Percentiles rank a stretch among this genome's conserved stretches.
phyloP scores from a whole-genome alignment of 164 flowering plant species.

The Magnolia changhungtana region DNA sequence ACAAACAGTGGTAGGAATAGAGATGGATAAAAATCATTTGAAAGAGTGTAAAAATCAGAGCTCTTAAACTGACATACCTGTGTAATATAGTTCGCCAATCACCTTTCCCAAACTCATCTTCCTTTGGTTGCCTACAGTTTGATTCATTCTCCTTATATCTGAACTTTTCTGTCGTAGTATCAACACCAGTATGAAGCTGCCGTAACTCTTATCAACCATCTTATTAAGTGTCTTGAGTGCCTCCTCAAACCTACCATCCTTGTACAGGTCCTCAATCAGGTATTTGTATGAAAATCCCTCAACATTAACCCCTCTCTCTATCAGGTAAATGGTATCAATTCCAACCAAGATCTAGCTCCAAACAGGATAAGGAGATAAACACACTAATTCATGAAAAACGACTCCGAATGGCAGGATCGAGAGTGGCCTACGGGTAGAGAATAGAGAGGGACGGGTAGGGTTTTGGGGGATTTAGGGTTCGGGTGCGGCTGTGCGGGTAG shows the following conservation, averaged over 20 bases:
- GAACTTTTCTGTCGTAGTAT: conserved; percentile 19
- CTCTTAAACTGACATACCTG: conserved; percentile 42
- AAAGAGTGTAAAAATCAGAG: not conserved
- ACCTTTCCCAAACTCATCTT: conserved; percentile 16
- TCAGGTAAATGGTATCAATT: no score
- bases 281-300: conserved; percentile 57
- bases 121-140: conserved; percentile 19
- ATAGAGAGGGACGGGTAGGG: no score
- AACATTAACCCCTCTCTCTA: conserved; percentile 51
- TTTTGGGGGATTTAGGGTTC: no score
- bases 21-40: not conserved
- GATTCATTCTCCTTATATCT: conserved; percentile 14
- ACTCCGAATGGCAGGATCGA: no score
- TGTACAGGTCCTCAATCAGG: conserved; percentile 62
- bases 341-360: no score
- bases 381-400: no score
- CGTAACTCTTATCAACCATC: conserved; percentile 53
- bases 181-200: conserved; percentile 12
- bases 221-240: conserved; percentile 51
- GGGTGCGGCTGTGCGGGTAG: no score
- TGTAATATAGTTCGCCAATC: conserved; percentile 66
- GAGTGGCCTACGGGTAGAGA: no score
- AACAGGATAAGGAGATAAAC: no score
- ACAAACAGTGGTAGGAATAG: not conserved
- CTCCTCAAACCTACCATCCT: conserved; percentile 47